Base-by-base conservation (phyloP, 192 early-diverging fungal species). In the Funneliformis mosseae region DNA sequence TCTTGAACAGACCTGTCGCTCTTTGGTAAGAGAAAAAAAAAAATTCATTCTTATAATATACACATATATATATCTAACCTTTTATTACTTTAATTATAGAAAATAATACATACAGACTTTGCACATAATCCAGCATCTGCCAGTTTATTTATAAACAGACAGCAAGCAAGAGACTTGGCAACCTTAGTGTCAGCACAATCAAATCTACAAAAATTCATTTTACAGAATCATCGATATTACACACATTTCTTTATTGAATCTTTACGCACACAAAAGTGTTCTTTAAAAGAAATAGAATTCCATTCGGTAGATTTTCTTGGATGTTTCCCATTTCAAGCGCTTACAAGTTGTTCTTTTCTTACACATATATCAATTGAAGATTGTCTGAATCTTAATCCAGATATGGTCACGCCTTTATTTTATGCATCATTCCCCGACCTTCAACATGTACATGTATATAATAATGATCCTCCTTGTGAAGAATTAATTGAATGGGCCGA, bases 241-340 rank as follows among this genome's bases (percentile, higher is more conserved):
- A 73, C 71, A 50, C 41, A 73, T 50, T 48, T n/a, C 5, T 73
- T 73, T 48, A 21, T 73, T 11, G 21, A 73, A 14, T 45, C 71
- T 18, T 48, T 73, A 16, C 9, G 48, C 12, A 73, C 42, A 5
- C 71, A 73, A 48, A 50, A 23, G 4, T 7, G 12, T 27, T 48
- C 71, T 5, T 12, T 73, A 45, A 48, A 27, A 45, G 18, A 1
- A n/a, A 11, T 73, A 14, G 71, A 73, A 73, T 73, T 73, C 48
- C 48, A 73, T 46, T 43, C 42, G 8, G 71, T 73, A 50, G 71
- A 73, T 46, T 73, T 73, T 73, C 18, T 46, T 46, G 71, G 45
- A 11, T 73, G 71, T 73, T 4, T 33, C 42, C 25, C 43, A 27
- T 46, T 73, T 50, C 45, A 73, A 28, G 71, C 48, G 9, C 3